phyloP scores from a whole-genome alignment of 1,284 basidiomycete genomes.

The Kalmanozyma brasiliensis region DNA sequence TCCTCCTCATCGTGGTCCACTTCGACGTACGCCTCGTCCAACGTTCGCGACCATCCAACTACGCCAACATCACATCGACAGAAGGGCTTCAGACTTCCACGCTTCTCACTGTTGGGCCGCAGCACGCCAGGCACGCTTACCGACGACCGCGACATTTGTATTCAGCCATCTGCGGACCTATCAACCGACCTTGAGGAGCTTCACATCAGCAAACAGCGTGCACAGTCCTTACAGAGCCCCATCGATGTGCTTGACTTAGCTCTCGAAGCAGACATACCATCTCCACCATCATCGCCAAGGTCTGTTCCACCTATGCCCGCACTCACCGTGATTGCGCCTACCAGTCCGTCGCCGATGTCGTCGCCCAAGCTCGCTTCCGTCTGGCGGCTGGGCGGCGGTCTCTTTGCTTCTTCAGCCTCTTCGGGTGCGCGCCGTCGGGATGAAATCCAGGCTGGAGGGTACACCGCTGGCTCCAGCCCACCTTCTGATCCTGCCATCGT shows the following conservation, averaged over 20 bases:
- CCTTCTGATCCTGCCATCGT: conserved; percentile 1
- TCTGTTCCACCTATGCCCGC: conserved; percentile 16
- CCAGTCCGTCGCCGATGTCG: conserved; percentile 5
- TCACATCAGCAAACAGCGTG: conserved; percentile 3
- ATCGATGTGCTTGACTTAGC: conserved; percentile 6
- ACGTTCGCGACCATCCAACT: conserved; percentile 4
- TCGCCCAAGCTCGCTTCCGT: conserved; percentile 8
- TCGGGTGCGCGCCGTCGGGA: not conserved
- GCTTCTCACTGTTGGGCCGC: conserved; percentile 34
- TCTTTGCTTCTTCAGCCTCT: conserved; percentile 9
- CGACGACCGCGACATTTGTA: conserved; percentile 3
- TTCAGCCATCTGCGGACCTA: conserved; percentile 7
- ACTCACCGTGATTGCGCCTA: conserved; percentile 9
- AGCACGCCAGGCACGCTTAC: conserved; percentile 17
- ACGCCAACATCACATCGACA: conserved; percentile 11
- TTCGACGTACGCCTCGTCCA: conserved; percentile 9
- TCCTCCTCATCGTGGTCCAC: conserved; percentile 24
- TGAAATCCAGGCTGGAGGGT: conserved; percentile 1
- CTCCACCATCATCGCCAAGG: not conserved
- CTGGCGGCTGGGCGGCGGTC: conserved; percentile 21
- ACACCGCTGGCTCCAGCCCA: conserved; percentile 1
- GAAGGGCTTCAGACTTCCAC: conserved; percentile 25
- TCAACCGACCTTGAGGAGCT: conserved; percentile 11
- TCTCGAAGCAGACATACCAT: not conserved
- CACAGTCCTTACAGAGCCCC: conserved; percentile 7